These are phyloP conservation scores for Leccinum obscurum DNA, from an alignment of 768 basidiomycete species.

Conservation along the genomic window DNA sequence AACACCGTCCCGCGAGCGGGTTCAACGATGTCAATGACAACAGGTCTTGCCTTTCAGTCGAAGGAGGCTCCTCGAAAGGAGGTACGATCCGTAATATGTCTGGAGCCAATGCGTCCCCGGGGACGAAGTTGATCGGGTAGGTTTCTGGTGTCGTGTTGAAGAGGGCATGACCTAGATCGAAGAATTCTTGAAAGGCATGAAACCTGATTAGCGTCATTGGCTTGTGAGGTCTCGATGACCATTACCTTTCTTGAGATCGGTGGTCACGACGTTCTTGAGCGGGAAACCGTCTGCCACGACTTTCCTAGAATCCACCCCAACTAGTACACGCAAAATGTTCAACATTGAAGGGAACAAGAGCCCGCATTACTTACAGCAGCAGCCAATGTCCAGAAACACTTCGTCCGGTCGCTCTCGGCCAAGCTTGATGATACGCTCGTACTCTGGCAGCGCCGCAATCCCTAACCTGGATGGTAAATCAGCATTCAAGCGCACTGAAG, in stretches of 20 bases:
- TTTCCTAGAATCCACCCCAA: constrained; percentile 39
- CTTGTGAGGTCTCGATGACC: background rate
- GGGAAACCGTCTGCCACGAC: constrained; percentile 46
- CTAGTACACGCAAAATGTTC: constrained; percentile 5
- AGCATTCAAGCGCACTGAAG: background rate
- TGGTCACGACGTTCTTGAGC: constrained; percentile 36
- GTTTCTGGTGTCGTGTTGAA: constrained; percentile 54
- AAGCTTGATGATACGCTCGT: constrained; percentile 33
- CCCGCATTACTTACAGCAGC: constrained; percentile 37
- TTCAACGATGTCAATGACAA: constrained; percentile 43
- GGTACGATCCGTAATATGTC: constrained; percentile 38
- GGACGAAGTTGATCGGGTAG: constrained; percentile 53
- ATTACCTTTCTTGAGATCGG: constrained; percentile 41
- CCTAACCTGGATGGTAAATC: constrained; percentile 8
- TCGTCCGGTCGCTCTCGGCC: constrained; percentile 37
- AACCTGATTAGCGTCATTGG: background rate
- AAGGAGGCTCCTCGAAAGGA: constrained; percentile 29
- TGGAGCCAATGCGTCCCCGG: constrained; percentile 55
- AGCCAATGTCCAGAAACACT: constrained; percentile 47
- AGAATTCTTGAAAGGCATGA: constrained; percentile 43
- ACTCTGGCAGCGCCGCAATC: constrained; percentile 17
- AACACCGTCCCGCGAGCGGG: constrained; percentile 47
- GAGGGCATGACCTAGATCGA: constrained; percentile 58
- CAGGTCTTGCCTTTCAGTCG: constrained; percentile 29
- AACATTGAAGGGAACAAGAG: background rate